These are phyloP conservation scores for Aspergillus tamarii DNA, from an alignment of 2,329 filamentous ascomycete genomes.

Conservation along the genomic window DNA sequence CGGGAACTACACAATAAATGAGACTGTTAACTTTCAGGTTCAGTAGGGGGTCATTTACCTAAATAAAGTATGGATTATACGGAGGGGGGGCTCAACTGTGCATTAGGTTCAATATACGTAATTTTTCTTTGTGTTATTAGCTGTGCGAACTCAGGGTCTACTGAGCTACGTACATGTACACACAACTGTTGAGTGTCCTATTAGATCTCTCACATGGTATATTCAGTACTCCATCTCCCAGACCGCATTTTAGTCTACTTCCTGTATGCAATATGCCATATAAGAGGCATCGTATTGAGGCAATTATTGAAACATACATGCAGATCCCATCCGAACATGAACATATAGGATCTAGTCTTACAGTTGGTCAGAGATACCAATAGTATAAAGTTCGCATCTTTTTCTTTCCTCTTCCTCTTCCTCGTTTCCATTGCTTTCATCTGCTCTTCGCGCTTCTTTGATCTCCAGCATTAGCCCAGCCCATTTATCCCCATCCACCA, in stretches of 20 bases:
- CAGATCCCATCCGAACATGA: background rate
- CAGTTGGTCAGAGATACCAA: background rate
- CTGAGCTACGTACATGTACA: background rate
- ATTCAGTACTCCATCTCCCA: background rate
- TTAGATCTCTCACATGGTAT: background rate
- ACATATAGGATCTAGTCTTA: background rate
- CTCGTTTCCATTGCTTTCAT: background rate
- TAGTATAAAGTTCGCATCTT: background rate
- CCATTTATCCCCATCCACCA: background rate
- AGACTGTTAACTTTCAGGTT: accelerated
- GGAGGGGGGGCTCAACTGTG: background rate
- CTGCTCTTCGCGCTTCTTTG: background rate
- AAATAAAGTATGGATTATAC: background rate
- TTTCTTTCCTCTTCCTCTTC: background rate
- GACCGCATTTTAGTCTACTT: background rate
- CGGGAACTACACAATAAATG: background rate
- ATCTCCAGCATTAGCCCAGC: background rate
- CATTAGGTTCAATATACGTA: background rate
- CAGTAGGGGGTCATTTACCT: background rate
- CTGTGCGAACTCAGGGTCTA: background rate
- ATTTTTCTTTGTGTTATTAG: background rate
- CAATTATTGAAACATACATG: background rate
- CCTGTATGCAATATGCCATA: background rate
- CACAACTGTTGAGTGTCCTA: background rate
- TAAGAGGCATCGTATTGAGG: background rate